These are phyloP conservation scores for Hanseniaspora singularis DNA, from an alignment of 805 yeast genomes.

Conservation along the genomic window DNA sequence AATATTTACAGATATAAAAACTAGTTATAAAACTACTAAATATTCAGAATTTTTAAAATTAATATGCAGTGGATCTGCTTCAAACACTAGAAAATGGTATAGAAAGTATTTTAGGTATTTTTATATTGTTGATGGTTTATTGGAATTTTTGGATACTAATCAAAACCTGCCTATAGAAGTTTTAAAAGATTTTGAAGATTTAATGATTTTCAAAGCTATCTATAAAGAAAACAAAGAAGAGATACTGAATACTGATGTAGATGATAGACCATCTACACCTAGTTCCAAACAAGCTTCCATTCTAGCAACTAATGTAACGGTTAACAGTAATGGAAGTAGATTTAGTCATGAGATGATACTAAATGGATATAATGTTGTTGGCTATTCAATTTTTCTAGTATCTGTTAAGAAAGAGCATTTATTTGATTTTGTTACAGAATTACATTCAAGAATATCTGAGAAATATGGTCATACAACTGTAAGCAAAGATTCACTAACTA, in stretches of 20 bases:
- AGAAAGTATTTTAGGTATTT: conserved; percentile 14
- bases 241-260: not conserved
- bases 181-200: conserved; percentile 12
- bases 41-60: conserved; percentile 6
- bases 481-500: not conserved
- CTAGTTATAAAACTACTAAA: conserved; percentile 10
- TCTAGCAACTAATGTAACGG: not conserved
- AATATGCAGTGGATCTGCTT: not conserved
- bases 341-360: conserved; percentile 15
- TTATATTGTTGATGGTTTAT: conserved; percentile 10
- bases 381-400: conserved; percentile 8
- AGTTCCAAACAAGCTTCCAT: not conserved
- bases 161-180: conserved; percentile 11
- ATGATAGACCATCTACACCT: conserved; percentile 2
- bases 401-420: conserved; percentile 5
- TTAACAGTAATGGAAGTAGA: not conserved
- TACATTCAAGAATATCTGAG: not conserved
- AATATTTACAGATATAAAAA: conserved; percentile 1
- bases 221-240: not conserved
- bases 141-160: conserved; percentile 6
- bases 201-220: conserved; percentile 11
- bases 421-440: conserved; percentile 1
- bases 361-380: conserved; percentile 9
- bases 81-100: conserved; percentile 15
- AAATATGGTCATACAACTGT: conserved; percentile 10